A percentile compares a stretch with the other conserved stretches of the same genome.
These are phyloP conservation scores for Phytophthora pini DNA, from an alignment of 352 stramenopile genomes.

Conservation along the genomic window DNA sequence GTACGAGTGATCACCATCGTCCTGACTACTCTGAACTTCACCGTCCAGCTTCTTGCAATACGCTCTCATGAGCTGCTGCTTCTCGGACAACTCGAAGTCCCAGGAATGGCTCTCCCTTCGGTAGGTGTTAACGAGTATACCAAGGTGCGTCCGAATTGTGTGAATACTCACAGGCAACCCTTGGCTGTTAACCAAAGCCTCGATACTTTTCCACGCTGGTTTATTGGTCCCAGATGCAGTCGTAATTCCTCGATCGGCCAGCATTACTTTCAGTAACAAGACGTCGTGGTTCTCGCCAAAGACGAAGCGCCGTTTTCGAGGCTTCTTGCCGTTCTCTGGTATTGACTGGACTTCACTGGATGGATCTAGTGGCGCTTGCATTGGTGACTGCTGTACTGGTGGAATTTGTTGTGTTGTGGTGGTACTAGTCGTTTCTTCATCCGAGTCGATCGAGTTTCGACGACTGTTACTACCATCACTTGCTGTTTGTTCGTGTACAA, in stretches of 20 bases:
- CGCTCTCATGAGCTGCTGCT: slow-evolving; percentile 16
- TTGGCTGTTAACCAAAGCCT: slow-evolving; percentile 20
- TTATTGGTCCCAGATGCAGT: slow-evolving; percentile 6
- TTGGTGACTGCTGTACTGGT: neutral
- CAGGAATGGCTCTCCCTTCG: slow-evolving; percentile 2
- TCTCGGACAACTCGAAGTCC: slow-evolving; percentile 15
- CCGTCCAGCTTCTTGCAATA: slow-evolving; percentile 27
- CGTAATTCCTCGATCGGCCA: slow-evolving; percentile 10
- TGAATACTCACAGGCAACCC: slow-evolving; percentile 19
- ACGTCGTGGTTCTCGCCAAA: slow-evolving; percentile 30
- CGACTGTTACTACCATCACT: slow-evolving; percentile 1
- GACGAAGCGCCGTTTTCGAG: slow-evolving; percentile 15
- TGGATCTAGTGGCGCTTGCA: neutral
- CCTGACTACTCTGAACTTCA: slow-evolving; percentile 1
- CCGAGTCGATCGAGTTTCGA: slow-evolving; percentile 3
- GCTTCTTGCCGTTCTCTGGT: slow-evolving; percentile 5
- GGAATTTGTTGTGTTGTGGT: neutral
- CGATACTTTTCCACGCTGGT: slow-evolving; percentile 22
- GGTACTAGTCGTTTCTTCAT: neutral
- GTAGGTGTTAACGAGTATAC: slow-evolving; percentile 16
- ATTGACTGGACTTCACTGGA: neutral
- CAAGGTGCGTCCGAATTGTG: slow-evolving; percentile 22
- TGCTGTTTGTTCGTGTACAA: neutral
- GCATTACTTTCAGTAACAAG: slow-evolving; percentile 20
- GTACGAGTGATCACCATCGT: slow-evolving; percentile 6